Evolutionary conservation across 2,329 filamentous ascomycete genomes (phyloP).

Genomic region (Colletotrichum orbiculare): DNA sequence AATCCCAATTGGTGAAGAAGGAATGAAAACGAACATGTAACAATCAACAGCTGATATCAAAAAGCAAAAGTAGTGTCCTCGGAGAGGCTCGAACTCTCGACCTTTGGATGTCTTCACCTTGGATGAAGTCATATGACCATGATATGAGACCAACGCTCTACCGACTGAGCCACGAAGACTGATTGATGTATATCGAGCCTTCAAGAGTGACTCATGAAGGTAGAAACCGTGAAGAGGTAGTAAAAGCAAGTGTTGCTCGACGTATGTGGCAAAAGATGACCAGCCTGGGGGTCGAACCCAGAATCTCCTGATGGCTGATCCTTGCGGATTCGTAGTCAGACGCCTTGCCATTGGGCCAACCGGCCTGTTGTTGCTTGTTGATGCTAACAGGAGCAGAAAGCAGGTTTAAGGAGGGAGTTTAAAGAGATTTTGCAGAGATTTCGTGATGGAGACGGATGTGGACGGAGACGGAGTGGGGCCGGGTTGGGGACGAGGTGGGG

Average conservation of each 20-base stretch:
- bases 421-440: too few relatives aligned
- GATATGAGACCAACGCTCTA: conserved; percentile 15
- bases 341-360: conserved; percentile 55
- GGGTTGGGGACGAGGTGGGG: too few relatives aligned
- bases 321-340: conserved; percentile 50
- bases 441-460: too few relatives aligned
- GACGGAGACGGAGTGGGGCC: too few relatives aligned
- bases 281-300: conserved; percentile 37
- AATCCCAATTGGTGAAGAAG: too few relatives aligned
- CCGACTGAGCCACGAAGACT: conserved; percentile 23
- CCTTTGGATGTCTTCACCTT: conserved; percentile 24
- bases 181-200: accelerated
- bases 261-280: not conserved
- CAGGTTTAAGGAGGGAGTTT: too few relatives aligned
- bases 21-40: too few relatives aligned
- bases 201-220: too few relatives aligned
- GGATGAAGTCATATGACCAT: not conserved
- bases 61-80: conserved; percentile 9
- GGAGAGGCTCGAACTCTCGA: conserved; percentile 29
- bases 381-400: too few relatives aligned
- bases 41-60: too few relatives aligned
- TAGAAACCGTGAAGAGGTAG: too few relatives aligned
- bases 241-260: too few relatives aligned
- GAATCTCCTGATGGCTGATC: conserved; percentile 29
- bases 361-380: conserved; percentile 5